Evolutionary conservation across 2,329 filamentous ascomycete species (phyloP).

Genomic region (Sclerotinia trifoliorum): DNA sequence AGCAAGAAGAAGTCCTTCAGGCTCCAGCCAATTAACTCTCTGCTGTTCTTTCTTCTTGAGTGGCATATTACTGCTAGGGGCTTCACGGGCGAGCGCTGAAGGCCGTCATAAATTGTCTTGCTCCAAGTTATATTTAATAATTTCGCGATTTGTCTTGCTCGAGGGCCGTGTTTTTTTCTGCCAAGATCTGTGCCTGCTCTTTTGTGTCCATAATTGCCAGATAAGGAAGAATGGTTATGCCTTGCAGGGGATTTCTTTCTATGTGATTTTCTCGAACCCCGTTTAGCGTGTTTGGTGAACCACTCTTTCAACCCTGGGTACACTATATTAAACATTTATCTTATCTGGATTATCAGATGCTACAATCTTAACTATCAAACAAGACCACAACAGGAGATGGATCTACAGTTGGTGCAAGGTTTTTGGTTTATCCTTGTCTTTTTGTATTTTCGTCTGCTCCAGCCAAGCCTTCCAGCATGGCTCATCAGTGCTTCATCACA

Average conservation of each 20-base stretch:
- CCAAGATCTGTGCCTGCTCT: not conserved
- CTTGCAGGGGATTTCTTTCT: not conserved
- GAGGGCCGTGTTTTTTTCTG: not conserved
- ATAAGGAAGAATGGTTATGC: constrained; percentile 4
- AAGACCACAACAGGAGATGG: not conserved
- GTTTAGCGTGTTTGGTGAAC: constrained; percentile 7
- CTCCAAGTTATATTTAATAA: not conserved
- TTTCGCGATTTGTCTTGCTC: not conserved
- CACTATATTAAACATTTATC: constrained; percentile 11
- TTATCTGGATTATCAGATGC: constrained; percentile 12
- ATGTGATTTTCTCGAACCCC: constrained; percentile 10
- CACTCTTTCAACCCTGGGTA: constrained; percentile 1
- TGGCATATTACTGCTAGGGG: not conserved
- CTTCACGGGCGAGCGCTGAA: too few relatives aligned
- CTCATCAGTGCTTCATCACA: not conserved
- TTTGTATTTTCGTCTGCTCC: not conserved
- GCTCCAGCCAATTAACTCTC: not conserved
- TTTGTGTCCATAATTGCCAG: constrained; percentile 4
- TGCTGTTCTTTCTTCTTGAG: not conserved
- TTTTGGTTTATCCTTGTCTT: constrained; percentile 1
- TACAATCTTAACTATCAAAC: constrained; percentile 1
- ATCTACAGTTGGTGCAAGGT: constrained; percentile 10
- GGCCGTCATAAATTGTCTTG: not conserved
- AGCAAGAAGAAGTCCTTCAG: not conserved
- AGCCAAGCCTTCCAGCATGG: too few relatives aligned